A percentile compares a stretch with the other conserved stretches of the same genome.
Evolutionary conservation across 73 alveolate species (phyloP).

Genomic region (Loxodes magnus): DNA sequence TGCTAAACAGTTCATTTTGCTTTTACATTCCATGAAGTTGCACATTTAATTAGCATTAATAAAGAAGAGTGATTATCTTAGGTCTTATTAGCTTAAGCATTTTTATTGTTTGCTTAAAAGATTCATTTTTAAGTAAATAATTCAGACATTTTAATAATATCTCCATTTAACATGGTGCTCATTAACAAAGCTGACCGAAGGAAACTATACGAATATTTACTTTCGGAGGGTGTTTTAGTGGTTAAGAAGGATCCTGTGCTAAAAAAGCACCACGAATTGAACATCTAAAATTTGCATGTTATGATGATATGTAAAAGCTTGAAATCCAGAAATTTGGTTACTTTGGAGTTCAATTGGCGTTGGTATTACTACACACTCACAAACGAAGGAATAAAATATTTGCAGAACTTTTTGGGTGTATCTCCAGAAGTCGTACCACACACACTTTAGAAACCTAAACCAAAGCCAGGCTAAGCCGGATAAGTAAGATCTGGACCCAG

Average conservation of each 20-base stretch:
- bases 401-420: constrained; percentile 50
- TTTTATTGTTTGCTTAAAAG: too few relatives aligned
- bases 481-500: not conserved
- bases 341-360: constrained; percentile 78
- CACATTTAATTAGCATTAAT: too few relatives aligned
- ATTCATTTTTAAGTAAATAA: too few relatives aligned
- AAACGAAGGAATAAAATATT: constrained; percentile 60
- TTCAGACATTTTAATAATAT: too few relatives aligned
- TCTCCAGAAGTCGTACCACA: not conserved
- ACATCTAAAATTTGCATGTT: constrained; percentile 66
- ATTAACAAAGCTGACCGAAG: constrained; percentile 67
- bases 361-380: constrained; percentile 82
- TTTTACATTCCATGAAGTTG: too few relatives aligned
- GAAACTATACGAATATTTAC: constrained; percentile 59
- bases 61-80: too few relatives aligned
- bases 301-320: constrained; percentile 68
- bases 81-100: too few relatives aligned
- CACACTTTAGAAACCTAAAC: not conserved
- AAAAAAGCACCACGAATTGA: constrained; percentile 54
- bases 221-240: constrained; percentile 75
- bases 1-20: too few relatives aligned
- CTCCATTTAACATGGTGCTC: too few relatives aligned
- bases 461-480: too few relatives aligned
- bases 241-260: constrained; percentile 70
- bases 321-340: constrained; percentile 54